These are phyloP conservation scores for Colletotrichum brevisporum DNA, from an alignment of 2,329 filamentous ascomycete species.

Conservation along the genomic window DNA sequence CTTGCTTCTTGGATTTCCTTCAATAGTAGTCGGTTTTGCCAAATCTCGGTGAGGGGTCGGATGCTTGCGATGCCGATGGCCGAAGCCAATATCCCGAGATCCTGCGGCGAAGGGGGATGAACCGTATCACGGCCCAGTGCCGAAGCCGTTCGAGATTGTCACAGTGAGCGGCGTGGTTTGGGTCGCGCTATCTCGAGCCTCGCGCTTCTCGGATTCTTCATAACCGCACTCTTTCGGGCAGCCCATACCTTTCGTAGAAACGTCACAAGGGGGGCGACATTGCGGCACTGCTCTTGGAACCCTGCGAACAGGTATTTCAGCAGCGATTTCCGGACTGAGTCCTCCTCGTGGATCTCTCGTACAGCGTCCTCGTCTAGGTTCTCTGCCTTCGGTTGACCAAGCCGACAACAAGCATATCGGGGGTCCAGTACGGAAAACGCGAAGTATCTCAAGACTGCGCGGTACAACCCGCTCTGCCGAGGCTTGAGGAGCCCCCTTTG, in stretches of 20 bases:
- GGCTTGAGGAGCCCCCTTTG: accelerated
- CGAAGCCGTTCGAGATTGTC: no score
- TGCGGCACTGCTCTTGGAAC: not conserved
- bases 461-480: not conserved
- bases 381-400: not conserved
- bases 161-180: no score
- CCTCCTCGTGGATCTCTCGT: not conserved
- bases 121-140: no score
- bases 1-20: no score
- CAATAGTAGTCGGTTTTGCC: no score
- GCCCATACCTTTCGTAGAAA: not conserved
- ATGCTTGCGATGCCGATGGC: no score
- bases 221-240: not conserved
- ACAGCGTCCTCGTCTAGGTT: not conserved
- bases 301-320: not conserved
- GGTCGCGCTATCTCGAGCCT: no score
- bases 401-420: not conserved
- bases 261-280: not conserved
- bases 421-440: not conserved
- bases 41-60: no score
- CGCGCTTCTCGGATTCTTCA: accelerated
- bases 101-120: no score
- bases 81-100: no score
- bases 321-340: accelerated
- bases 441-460: not conserved